Evolutionary conservation across 441 rosid genomes (phyloP), one percentile per base, ranked within the genome.

Genomic region (Gossypium gossypioides): DNA sequence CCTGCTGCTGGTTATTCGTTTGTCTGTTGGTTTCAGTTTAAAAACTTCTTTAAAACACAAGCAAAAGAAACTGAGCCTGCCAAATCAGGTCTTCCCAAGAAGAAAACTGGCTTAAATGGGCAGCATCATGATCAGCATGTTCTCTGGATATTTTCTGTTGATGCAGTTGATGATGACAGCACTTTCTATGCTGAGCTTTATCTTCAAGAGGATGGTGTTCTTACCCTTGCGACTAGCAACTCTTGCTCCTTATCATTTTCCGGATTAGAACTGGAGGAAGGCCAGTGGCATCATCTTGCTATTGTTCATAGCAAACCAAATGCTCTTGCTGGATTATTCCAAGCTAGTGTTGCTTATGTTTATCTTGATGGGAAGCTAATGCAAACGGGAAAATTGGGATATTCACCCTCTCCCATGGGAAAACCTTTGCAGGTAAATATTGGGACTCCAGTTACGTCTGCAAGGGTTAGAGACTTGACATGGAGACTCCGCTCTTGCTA

Each of bases 261-360:
- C 81, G 96, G 99, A 75, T 77, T 91, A 78, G 99, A 94, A 58
- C 82, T 94, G 79, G 97, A 94, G 72, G 97, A 94, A 82, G 98
- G 96, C 67, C 87, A 91, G 82, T 96, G 99, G 99, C 97, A 96
- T 85, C 99, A 96, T 88, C 98, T 96, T 83, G 99, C 99, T 63
- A 91, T 96, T 84, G 92, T 96, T 74, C 99, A 96, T 80, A 96
- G 94, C 85, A 96, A 96, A 82, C 99, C 99, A 55, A 96, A 92
- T 86, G 99, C 99, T 74, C 98, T 96, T 66, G 98, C 99, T 80
- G 99, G 99, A 82, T 85, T 96, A 22, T 96, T 96, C 83, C 99
- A 96, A 84, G 96, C 99, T 71, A 96, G 99, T 79, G 82, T 92
- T 84, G 99, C 99, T 64, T 78, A 86, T 84, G 98, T 96, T 42